phyloP scores from a whole-genome alignment of 2,329 filamentous ascomycete species.

The Beauveria bassiana region DNA sequence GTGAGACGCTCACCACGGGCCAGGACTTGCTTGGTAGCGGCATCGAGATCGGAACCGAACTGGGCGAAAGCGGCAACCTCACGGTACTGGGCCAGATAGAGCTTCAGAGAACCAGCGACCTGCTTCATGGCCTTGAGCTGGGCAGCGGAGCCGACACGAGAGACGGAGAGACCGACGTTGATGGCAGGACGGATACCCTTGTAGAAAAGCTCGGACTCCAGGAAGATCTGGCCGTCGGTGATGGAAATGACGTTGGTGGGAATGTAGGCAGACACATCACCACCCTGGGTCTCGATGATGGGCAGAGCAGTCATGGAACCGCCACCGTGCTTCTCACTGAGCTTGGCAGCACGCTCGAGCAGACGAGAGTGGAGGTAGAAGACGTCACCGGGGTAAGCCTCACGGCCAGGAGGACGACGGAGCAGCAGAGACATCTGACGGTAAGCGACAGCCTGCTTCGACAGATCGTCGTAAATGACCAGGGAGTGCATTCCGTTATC shows the following conservation, averaged over 20 bases:
- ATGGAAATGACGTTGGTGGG: slow-evolving; percentile 99
- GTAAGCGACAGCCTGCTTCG: slow-evolving; percentile 96
- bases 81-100: slow-evolving; percentile 99
- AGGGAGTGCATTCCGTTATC: slow-evolving; percentile 84
- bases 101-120: slow-evolving; percentile 98
- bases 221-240: slow-evolving; percentile 99
- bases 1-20: slow-evolving; percentile 97
- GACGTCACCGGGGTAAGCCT: slow-evolving; percentile 98
- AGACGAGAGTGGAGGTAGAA: slow-evolving; percentile 99
- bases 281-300: slow-evolving; percentile 98
- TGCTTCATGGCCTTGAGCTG: slow-evolving; percentile 99
- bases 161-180: slow-evolving; percentile 99
- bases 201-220: slow-evolving; percentile 99
- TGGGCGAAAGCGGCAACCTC: slow-evolving; percentile 99
- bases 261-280: slow-evolving; percentile 99
- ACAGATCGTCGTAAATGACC: slow-evolving; percentile 89
- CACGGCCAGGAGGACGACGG: slow-evolving; percentile 95
- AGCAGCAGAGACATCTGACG: slow-evolving; percentile 98
- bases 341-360: slow-evolving; percentile 98
- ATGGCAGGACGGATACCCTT: slow-evolving; percentile 99
- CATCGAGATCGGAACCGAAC: slow-evolving; percentile 99
- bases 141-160: slow-evolving; percentile 98
- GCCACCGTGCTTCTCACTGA: slow-evolving; percentile 90
- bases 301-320: slow-evolving; percentile 96
- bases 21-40: slow-evolving; percentile 97